phyloP scores from a whole-genome alignment of 495 filamentous ascomycete species.

The Penicillium psychrofluorescens region DNA sequence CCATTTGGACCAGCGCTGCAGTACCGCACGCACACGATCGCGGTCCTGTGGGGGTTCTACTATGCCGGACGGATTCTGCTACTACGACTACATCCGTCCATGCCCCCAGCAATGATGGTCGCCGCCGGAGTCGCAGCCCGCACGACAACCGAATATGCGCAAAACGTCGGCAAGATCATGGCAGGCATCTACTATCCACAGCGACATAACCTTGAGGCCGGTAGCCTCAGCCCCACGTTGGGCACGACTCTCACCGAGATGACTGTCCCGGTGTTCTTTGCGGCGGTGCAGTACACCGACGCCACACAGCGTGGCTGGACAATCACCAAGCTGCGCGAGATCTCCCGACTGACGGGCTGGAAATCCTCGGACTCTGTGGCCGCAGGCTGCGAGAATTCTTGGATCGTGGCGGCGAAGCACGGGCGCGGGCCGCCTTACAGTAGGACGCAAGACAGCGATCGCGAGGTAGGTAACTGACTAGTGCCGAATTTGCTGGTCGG shows the following conservation, averaged over 20 bases:
- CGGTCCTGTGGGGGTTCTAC: conserved; percentile 76
- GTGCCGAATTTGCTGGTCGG: not conserved
- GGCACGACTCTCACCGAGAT: conserved; percentile 76
- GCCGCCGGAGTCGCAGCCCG: conserved; percentile 66
- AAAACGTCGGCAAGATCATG: conserved; percentile 71
- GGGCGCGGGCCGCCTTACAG: conserved; percentile 71
- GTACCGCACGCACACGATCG: conserved; percentile 81
- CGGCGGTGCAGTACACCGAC: conserved; percentile 73
- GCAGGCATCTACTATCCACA: conserved; percentile 68
- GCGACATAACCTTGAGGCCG: conserved; percentile 44
- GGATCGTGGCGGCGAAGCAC: conserved; percentile 62
- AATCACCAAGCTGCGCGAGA: conserved; percentile 61
- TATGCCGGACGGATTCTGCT: conserved; percentile 75
- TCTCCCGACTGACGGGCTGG: conserved; percentile 81
- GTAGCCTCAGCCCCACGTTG: conserved; percentile 66
- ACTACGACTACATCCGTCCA: conserved; percentile 70
- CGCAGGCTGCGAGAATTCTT: conserved; percentile 73
- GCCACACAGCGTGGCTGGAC: conserved; percentile 67
- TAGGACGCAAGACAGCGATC: conserved; percentile 29
- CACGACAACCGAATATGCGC: conserved; percentile 61
- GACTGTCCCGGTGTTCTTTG: conserved; percentile 75
- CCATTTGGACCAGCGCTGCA: conserved; percentile 80
- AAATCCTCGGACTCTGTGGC: conserved; percentile 73
- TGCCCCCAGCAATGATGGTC: conserved; percentile 88
- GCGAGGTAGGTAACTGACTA: conserved; percentile 8